phyloP scores from a whole-genome alignment of 106 monocot genomes.

The Dendrobium chrysotoxum region DNA sequence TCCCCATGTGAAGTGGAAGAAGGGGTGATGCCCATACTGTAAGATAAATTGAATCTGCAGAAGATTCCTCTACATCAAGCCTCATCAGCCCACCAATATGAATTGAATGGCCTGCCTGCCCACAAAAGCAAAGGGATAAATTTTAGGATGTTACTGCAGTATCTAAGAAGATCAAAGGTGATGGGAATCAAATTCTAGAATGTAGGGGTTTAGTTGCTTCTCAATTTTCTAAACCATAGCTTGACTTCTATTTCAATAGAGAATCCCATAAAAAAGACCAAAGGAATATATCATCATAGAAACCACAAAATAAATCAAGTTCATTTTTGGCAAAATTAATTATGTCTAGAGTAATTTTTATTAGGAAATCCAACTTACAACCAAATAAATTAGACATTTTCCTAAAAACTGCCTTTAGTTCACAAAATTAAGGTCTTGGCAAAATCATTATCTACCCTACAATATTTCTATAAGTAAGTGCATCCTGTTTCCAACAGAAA shows the following conservation, averaged over 20 bases:
- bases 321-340: not conserved
- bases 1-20: slow-evolving; percentile 97
- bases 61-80: slow-evolving; percentile 76
- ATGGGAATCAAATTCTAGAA: not conserved
- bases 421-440: not conserved
- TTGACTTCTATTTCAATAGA: not conserved
- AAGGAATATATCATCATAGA: not conserved
- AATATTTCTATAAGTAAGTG: too few relatives aligned
- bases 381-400: not conserved
- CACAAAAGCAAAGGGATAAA: slow-evolving; percentile 1
- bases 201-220: not conserved
- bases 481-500: too few relatives aligned
- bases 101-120: slow-evolving; percentile 67
- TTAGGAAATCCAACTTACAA: not conserved
- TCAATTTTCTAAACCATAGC: not conserved
- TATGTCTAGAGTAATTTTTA: not conserved
- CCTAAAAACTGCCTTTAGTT: not conserved
- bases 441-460: not conserved
- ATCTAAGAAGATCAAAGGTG: not conserved
- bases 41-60: slow-evolving; percentile 55
- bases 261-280: not conserved
- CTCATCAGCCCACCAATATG: slow-evolving; percentile 89
- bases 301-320: not conserved
- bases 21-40: slow-evolving; percentile 93
- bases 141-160: not conserved